Base-by-base conservation (phyloP, 1,284 basidiomycete species). In the Singerocomus inundabilis region DNA sequence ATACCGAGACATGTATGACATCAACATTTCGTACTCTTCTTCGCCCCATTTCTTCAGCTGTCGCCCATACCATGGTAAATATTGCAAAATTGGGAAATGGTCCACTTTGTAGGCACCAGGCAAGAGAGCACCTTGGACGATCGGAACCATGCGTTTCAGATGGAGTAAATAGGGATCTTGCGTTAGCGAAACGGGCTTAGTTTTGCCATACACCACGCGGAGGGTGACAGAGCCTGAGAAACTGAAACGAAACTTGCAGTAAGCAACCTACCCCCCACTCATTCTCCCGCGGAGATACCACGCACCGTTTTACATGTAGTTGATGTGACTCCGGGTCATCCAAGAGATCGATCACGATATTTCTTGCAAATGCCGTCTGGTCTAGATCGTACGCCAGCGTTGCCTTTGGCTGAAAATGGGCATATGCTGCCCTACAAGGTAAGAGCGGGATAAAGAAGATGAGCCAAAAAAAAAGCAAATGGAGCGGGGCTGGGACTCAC, bases 141-240 rank as follows among this genome's bases (percentile, higher is more conserved):
- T 39, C 1, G 63, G 59, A 38, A 66, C 47, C 61, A 67, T 67
- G 32, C 49, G 51, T 35, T 65, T 63, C 2, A 65, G 46, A 16
- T 59, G 62, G 9, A 59, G 52, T 10, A 66, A 24, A 39, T 82
- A 80, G 0, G 78, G 79, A 54, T 87, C 85, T 2, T 76, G 67
- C 44, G 78, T 78, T 2, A 71, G 69, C 8, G 57, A 57, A 6
- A 76, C 76, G 2, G 54, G 78, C 54, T 56, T 70, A 0, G 73
- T 68, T 51, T 81, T 82, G 1, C 84, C 85, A 54, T 88, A 88
- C 7, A 84, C 80, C 40, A 88, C 72, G 2, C 78, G 74, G 66
- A 88, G 74, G 2, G 85, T 82, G 1, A 86, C 76, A 0, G 78
- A 79, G 0, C 82, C 81, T 0, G 83, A 79, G 56, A 82, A 88